phyloP scores from a whole-genome alignment of 1,284 basidiomycete species.

The Acaromyces ingoldii region DNA sequence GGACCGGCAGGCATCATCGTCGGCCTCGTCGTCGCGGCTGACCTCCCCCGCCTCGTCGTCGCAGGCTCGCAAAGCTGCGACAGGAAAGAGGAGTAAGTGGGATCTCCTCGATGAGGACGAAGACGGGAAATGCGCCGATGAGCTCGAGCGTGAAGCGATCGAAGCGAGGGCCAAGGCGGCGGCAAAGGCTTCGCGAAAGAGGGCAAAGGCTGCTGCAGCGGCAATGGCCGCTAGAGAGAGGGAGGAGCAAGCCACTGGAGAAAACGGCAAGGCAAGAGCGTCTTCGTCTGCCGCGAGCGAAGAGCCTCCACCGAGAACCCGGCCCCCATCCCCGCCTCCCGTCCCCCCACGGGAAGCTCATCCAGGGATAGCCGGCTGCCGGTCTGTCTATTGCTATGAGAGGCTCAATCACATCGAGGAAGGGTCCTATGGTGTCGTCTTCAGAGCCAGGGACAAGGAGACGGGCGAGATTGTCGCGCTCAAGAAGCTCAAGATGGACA shows the following conservation, averaged over 20 bases:
- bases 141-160: constrained; percentile 3
- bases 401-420: constrained; percentile 94
- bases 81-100: constrained; percentile 15
- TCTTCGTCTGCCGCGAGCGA: neutral
- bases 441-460: constrained; percentile 80
- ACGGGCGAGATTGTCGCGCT: constrained; percentile 85
- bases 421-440: constrained; percentile 96
- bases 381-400: constrained; percentile 40
- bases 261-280: neutral
- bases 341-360: constrained; percentile 17
- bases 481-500: constrained; percentile 96
- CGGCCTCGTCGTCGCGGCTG: no score
- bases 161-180: constrained; percentile 10
- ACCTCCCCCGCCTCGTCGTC: no score
- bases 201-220: constrained; percentile 10
- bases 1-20: no score
- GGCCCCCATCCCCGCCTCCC: neutral
- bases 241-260: neutral
- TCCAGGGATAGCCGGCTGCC: constrained; percentile 28
- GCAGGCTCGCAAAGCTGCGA: no score
- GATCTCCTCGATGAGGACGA: constrained; percentile 1
- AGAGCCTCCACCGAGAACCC: neutral
- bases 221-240: neutral
- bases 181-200: constrained; percentile 10
- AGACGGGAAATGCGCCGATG: constrained; percentile 5